A percentile compares a stretch with the other conserved stretches of the same genome.
Conservation (phyloP, 345 rosid species). For the Eucalyptus rudis region DNA sequence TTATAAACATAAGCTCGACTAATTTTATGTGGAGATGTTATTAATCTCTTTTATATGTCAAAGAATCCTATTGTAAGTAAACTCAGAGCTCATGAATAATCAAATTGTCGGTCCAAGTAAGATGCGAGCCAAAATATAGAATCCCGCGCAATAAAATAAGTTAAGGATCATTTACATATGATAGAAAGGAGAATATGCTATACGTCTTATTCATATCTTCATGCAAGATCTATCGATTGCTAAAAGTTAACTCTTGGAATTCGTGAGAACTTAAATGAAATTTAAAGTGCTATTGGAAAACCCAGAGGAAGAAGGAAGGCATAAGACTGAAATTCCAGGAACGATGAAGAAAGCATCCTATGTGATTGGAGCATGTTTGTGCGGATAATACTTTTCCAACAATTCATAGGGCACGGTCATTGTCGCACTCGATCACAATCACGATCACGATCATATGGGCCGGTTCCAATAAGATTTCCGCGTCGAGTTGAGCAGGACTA, state of each 20-base stretch:
- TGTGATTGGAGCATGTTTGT: not conserved
- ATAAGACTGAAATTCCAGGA: not conserved
- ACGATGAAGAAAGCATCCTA: not conserved
- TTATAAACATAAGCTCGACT: not conserved
- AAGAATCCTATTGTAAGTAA: not conserved
- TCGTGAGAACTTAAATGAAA: not conserved
- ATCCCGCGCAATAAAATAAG: not conserved
- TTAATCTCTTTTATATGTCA: not conserved
- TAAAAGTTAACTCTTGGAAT: not conserved
- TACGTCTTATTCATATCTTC: not conserved
- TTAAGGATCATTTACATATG: not conserved
- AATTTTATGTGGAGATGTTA: not conserved
- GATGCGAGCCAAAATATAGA: not conserved
- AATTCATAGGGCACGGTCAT: not conserved
- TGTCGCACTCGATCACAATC: not conserved
- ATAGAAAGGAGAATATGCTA: accelerated
- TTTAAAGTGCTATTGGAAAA: not conserved
- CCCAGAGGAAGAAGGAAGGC: not conserved
- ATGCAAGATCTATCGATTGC: not conserved
- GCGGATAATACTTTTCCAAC: not conserved
- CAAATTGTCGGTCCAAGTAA: not conserved
- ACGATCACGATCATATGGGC: not conserved
- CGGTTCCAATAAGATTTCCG: not conserved
- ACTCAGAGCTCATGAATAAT: not conserved
- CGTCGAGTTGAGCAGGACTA: not conserved